Conservation (phyloP, 1,139 yeast species). For the Yamadazyma dendronema region DNA sequence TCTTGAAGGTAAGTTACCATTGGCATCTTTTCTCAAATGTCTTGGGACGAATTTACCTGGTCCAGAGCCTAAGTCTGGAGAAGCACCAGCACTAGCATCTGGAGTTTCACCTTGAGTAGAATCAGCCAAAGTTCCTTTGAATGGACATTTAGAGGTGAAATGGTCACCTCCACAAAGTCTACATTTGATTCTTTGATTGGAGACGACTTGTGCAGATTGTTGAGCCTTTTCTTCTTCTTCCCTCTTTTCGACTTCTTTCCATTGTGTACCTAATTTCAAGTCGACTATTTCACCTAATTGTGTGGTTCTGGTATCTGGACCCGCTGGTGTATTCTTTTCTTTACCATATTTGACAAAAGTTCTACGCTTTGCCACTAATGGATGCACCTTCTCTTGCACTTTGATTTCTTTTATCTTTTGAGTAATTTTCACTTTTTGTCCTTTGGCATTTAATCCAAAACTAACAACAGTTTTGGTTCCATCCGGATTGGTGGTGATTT, state of each 20-base stretch:
- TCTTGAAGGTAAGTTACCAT: conserved; percentile 53
- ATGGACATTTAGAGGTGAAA: conserved; percentile 94
- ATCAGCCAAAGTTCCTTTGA: conserved; percentile 81
- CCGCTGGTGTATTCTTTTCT: conserved; percentile 73
- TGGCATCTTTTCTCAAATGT: conserved; percentile 62
- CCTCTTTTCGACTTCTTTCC: conserved; percentile 64
- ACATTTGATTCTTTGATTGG: conserved; percentile 61
- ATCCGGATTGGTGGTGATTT: conserved; percentile 73
- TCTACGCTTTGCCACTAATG: conserved; percentile 68
- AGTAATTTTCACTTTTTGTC: conserved; percentile 83
- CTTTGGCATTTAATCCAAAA: conserved; percentile 71
- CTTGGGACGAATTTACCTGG: conserved; percentile 71
- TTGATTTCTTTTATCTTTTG: conserved; percentile 77
- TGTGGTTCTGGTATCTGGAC: conserved; percentile 88
- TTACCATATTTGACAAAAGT: conserved; percentile 82
- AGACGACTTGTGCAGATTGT: conserved; percentile 47
- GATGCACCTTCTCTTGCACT: conserved; percentile 80
- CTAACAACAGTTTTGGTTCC: conserved; percentile 89
- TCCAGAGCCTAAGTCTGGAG: conserved; percentile 3
- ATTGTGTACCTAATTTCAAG: conserved; percentile 64
- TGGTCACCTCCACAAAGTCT: conserved; percentile 94
- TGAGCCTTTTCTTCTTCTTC: conserved; percentile 60
- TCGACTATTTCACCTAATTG: conserved; percentile 83
- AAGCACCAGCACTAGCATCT: conserved; percentile 21
- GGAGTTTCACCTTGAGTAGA: conserved; percentile 28